These are phyloP conservation scores for Lycium barbarum DNA, from an alignment of 257 asterid genomes.

Conservation along the genomic window DNA sequence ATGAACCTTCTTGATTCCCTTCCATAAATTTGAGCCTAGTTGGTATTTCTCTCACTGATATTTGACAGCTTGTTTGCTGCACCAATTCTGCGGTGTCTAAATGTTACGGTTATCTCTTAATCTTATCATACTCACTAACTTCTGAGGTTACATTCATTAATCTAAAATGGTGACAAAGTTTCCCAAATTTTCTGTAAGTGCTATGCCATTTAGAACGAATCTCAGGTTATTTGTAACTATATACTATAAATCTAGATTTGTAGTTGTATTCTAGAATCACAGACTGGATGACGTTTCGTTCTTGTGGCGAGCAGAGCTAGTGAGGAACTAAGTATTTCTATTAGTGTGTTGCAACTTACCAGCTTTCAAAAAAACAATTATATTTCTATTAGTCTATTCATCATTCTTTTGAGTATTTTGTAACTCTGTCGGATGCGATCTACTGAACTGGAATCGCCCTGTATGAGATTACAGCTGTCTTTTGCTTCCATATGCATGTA, in stretches of 20 bases:
- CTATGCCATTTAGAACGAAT: background rate
- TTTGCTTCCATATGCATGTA: background rate
- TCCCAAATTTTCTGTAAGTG: background rate
- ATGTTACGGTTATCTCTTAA: background rate
- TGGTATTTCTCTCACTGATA: background rate
- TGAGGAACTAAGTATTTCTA: too few species aligned
- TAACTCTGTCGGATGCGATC: background rate
- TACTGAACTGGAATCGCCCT: constrained; percentile 23
- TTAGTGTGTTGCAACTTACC: too few species aligned
- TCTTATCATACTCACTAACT: background rate
- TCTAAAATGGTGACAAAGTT: background rate
- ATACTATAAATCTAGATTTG: background rate
- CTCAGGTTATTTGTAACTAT: too few species aligned
- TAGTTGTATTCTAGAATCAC: background rate
- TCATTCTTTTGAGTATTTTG: background rate
- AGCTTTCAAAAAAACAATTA: too few species aligned
- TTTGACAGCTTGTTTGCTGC: constrained; percentile 9
- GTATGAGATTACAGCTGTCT: background rate
- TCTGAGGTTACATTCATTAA: background rate
- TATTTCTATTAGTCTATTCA: background rate
- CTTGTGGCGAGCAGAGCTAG: background rate
- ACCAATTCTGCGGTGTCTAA: background rate
- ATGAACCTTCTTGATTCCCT: too few species aligned
- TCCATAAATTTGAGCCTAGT: too few species aligned
- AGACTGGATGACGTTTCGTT: background rate